Evolutionary conservation across 1,139 yeast species (phyloP), one percentile per base, ranked within the genome.

Genomic region (Meyerozyma sp.): DNA sequence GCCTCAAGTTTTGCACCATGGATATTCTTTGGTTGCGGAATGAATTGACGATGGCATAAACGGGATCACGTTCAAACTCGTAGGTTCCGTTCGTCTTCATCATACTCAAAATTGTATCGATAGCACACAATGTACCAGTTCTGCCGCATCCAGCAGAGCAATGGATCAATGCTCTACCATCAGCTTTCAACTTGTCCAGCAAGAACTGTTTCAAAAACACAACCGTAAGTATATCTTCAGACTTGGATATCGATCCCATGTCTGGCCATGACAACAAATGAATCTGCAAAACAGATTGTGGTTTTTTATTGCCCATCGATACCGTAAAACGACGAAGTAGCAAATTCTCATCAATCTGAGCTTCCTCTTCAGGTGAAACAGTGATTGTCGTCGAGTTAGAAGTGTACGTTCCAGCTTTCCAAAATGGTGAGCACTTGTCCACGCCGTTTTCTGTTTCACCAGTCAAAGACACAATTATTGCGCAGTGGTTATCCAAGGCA

Each of bases 71-170:
- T 4, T 49, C 48, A 46, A 51, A 49, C 27, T 51, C 56, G 21
- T 28, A 40, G 32, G 45, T 44, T 23, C 50, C 42, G 42, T 54
- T 51, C 46, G 51, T 43, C 48, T 50, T 57, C 40, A 77, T 55
- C 9, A 79, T 60, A 48, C 77, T 79, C 32, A 83, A 57, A 23
- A 85, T 67, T 13, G 84, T 70, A 61, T 88, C 96, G 32, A 86
- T 73, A 0, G 94, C 75, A 46, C 90, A 83, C 50, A 87, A 84
- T 0, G 91, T 87, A 2, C 96, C 96, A 0, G 96, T 88, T 51
- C 96, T 76, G 3, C 96, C 96, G 63, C 96, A 88, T 0, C 96
- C 96, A 0, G 96, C 96, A 5, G 91, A 82, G 60, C 96, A 88
- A 61, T 89, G 96, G 8, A 87, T 87, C 26, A 86, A 62, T 1